Conservation (phyloP, 2,329 filamentous ascomycete genomes). For the Ceratocystis albifundus region DNA sequence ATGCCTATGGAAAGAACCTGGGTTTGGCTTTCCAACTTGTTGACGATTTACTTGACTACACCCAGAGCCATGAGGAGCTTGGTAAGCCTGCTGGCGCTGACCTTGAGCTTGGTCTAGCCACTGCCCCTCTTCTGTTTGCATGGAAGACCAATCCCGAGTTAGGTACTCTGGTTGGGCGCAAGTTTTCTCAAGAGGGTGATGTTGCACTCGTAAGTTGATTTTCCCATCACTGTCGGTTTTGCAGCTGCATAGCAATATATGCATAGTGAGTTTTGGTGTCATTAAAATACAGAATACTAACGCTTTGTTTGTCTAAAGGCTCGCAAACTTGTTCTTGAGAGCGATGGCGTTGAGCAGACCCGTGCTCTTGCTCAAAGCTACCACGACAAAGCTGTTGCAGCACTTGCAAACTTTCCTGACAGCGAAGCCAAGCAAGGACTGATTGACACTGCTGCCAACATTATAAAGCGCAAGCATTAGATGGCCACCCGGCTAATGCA, state of each 20-base stretch:
- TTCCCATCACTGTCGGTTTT: conserved; percentile 6
- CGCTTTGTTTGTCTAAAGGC: conserved; percentile 51
- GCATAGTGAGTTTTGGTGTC: not conserved
- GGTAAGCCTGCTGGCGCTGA: conserved; percentile 94
- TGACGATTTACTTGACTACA: conserved; percentile 97
- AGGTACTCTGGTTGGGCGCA: conserved; percentile 78
- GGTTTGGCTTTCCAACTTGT: conserved; percentile 94
- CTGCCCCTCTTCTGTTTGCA: conserved; percentile 85
- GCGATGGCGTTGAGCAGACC: conserved; percentile 84
- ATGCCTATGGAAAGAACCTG: conserved; percentile 83
- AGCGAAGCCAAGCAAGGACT: conserved; percentile 88
- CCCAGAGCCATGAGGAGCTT: conserved; percentile 67
- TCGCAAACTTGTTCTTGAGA: conserved; percentile 68
- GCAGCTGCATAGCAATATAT: not conserved
- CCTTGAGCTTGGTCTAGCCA: conserved; percentile 83
- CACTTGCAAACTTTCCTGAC: conserved; percentile 78
- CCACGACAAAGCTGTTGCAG: conserved; percentile 71
- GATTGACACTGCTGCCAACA: conserved; percentile 87
- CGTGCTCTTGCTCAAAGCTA: conserved; percentile 83
- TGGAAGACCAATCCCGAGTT: conserved; percentile 84
- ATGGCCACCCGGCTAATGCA: not conserved
- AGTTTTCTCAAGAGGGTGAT: conserved; percentile 75
- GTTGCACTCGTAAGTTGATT: conserved; percentile 57
- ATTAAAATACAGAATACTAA: conserved; percentile 19
- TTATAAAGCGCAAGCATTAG: conserved; percentile 77